phyloP scores from a whole-genome alignment of 495 filamentous ascomycete species.

The Hypoxylon cercidicola region DNA sequence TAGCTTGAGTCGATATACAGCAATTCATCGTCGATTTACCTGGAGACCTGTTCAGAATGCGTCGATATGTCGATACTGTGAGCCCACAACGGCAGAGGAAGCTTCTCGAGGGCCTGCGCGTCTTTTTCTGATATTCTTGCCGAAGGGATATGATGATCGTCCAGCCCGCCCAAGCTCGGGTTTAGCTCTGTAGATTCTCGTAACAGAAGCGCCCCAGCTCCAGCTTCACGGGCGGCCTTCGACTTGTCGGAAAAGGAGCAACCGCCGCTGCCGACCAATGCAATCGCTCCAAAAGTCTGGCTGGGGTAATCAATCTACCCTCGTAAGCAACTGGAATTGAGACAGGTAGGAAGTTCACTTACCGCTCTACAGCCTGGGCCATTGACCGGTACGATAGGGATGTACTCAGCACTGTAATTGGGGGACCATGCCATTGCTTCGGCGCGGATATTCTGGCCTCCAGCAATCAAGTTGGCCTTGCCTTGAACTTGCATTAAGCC shows the following conservation, averaged over 20 bases:
- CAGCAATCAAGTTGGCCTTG: slow-evolving; percentile 8
- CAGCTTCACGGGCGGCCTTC: slow-evolving; percentile 58
- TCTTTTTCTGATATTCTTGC: slow-evolving; percentile 39
- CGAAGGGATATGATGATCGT: slow-evolving; percentile 52
- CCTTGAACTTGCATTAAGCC: slow-evolving; percentile 11
- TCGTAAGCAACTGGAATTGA: slow-evolving; percentile 4
- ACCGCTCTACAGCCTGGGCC: slow-evolving; percentile 15
- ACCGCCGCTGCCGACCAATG: slow-evolving; percentile 62
- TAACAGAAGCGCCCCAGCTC: slow-evolving; percentile 62
- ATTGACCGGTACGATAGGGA: slow-evolving; percentile 17
- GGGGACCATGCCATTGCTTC: slow-evolving; percentile 34
- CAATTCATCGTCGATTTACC: slow-evolving; percentile 46
- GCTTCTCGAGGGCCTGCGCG: not conserved
- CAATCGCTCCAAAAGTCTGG: slow-evolving; percentile 59
- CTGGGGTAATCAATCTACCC: slow-evolving; percentile 60
- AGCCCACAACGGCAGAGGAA: slow-evolving; percentile 54
- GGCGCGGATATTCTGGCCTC: not conserved
- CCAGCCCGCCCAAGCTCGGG: slow-evolving; percentile 56
- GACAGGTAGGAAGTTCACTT: not conserved
- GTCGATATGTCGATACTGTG: slow-evolving; percentile 10
- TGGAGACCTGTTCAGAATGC: slow-evolving; percentile 12
- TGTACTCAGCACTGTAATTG: not conserved
- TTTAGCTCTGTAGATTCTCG: slow-evolving; percentile 64
- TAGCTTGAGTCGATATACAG: slow-evolving; percentile 51
- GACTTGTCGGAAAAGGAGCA: slow-evolving; percentile 67